These are phyloP conservation scores for Chrysanthemum seticuspe DNA, from an alignment of 129 eudicot species.

Conservation along the genomic window DNA sequence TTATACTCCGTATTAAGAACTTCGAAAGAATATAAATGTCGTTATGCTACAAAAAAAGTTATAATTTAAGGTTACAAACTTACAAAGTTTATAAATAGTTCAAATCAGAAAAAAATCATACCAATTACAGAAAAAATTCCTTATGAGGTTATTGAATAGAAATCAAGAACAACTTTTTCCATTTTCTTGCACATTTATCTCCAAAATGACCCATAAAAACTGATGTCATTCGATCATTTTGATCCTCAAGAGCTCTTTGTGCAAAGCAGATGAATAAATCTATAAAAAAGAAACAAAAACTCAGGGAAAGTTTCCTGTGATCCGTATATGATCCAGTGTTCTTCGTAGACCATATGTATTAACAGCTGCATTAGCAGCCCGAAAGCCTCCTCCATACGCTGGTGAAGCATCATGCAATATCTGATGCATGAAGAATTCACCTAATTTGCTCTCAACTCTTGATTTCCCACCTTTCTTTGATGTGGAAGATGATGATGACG, in stretches of 20 bases:
- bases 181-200: constrained; percentile 35
- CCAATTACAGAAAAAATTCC: constrained; percentile 23
- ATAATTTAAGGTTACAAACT: constrained; percentile 24
- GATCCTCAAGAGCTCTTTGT: constrained; percentile 37
- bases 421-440: constrained; percentile 89
- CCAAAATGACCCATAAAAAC: constrained; percentile 41
- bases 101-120: constrained; percentile 20
- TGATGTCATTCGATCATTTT: constrained; percentile 46
- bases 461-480: constrained; percentile 90
- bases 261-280: constrained; percentile 23
- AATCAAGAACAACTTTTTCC: constrained; percentile 19
- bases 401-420: constrained; percentile 87
- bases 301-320: constrained; percentile 75
- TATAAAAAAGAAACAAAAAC: not conserved
- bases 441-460: constrained; percentile 65
- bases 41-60: constrained; percentile 13
- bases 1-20: not conserved
- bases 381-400: constrained; percentile 91
- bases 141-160: constrained; percentile 22
- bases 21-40: not conserved
- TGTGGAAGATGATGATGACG: constrained; percentile 28
- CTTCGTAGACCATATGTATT: constrained; percentile 72
- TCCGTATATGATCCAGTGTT: constrained; percentile 80
- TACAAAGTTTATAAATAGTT: constrained; percentile 20
- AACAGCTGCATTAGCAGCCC: constrained; percentile 88